Evolutionary conservation across 2,329 filamentous ascomycete species (phyloP).

Genomic region (Beauveria medogensis): DNA sequence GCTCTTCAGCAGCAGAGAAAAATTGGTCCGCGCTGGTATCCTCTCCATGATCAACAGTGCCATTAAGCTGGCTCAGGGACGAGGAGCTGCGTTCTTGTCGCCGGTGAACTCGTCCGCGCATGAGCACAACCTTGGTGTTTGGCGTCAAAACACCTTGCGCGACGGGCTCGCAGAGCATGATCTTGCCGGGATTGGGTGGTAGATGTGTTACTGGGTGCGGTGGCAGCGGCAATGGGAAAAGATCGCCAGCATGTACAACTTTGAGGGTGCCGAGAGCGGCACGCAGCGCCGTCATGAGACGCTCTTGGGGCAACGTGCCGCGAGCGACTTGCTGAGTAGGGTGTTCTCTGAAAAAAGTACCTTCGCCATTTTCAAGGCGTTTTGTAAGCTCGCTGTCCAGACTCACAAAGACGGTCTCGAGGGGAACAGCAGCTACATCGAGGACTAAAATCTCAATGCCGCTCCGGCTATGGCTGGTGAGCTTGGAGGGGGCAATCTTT

Average conservation of each 20-base stretch:
- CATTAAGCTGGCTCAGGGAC: slow-evolving; percentile 46
- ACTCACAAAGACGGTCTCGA: slow-evolving; percentile 82
- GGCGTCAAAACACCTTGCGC: slow-evolving; percentile 74
- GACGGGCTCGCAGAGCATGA: slow-evolving; percentile 90
- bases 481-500: slow-evolving; percentile 65
- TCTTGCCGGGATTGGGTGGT: slow-evolving; percentile 74
- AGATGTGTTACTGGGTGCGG: slow-evolving; percentile 83
- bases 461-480: slow-evolving; percentile 62
- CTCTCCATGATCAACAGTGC: slow-evolving; percentile 56
- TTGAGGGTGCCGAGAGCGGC: slow-evolving; percentile 64
- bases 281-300: slow-evolving; percentile 59
- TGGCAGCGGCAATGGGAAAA: slow-evolving; percentile 67
- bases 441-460: slow-evolving; percentile 78
- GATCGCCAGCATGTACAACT: slow-evolving; percentile 76
- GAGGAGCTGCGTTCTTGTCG: slow-evolving; percentile 43
- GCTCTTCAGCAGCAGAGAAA: slow-evolving; percentile 83
- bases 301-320: slow-evolving; percentile 40
- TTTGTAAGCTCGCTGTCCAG: slow-evolving; percentile 74
- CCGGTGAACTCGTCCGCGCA: slow-evolving; percentile 49
- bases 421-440: slow-evolving; percentile 68
- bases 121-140: slow-evolving; percentile 75
- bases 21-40: slow-evolving; percentile 87
- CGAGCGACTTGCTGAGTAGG: slow-evolving; percentile 31
- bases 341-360: slow-evolving; percentile 66
- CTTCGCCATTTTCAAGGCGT: slow-evolving; percentile 74